Conservation (phyloP, 1,284 basidiomycete genomes). For the Schizopora paradoxa region DNA sequence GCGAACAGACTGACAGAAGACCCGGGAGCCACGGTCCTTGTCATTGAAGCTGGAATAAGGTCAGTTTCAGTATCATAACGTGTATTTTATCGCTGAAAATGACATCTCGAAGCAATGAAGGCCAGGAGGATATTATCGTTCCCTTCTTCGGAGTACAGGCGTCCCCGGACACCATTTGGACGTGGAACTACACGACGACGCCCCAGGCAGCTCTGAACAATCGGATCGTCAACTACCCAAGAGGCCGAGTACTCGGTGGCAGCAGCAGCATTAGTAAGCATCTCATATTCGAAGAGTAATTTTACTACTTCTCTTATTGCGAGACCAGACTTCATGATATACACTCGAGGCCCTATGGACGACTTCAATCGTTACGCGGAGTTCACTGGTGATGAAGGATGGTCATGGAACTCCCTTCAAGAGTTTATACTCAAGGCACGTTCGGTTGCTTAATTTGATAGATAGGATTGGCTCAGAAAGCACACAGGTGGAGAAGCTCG, state of each 20-base stretch:
- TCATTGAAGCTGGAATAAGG: background rate
- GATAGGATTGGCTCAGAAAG: constrained; percentile 4
- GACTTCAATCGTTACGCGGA: constrained; percentile 27
- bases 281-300: constrained; percentile 7
- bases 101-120: constrained; percentile 15
- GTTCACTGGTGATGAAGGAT: constrained; percentile 27
- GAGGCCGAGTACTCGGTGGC: constrained; percentile 36
- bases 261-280: constrained; percentile 33
- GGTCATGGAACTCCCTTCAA: constrained; percentile 27
- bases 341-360: constrained; percentile 24
- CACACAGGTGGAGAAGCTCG: constrained; percentile 20
- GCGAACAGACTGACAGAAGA: constrained; percentile 4
- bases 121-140: constrained; percentile 7
- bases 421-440: constrained; percentile 23
- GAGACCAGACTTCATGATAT: constrained; percentile 21
- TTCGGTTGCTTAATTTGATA: background rate
- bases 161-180: constrained; percentile 23
- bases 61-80: constrained; percentile 4
- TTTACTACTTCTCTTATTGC: background rate
- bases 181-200: constrained; percentile 35
- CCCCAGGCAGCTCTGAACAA: constrained; percentile 29
- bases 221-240: constrained; percentile 27
- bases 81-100: no score
- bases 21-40: constrained; percentile 19
- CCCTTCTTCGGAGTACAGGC: constrained; percentile 10